Conservation (phyloP, 176 grass and related monocot species). For the Rhipidocladum racemiflorum region DNA sequence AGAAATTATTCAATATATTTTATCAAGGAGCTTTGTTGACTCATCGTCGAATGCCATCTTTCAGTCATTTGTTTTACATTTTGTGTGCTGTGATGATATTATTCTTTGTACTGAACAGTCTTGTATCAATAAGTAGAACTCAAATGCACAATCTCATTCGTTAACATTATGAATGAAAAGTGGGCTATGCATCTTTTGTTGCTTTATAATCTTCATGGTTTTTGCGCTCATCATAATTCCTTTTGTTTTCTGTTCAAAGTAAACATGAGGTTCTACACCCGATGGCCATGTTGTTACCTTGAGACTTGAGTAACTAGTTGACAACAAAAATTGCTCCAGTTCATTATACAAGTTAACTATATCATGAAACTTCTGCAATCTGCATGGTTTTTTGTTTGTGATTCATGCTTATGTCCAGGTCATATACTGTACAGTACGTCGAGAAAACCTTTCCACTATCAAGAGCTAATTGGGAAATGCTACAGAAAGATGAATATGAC, state of each 20-base stretch:
- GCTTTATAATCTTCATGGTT: conserved; percentile 1
- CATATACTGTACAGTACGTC: conserved; percentile 42
- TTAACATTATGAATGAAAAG: not conserved
- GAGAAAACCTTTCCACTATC: conserved; percentile 65
- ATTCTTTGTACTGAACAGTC: not conserved
- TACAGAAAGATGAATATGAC: conserved; percentile 54
- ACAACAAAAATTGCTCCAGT: not conserved
- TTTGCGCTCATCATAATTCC: not conserved
- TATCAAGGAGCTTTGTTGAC: not conserved
- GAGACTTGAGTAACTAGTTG: conserved; percentile 14
- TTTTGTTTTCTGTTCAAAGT: conserved; percentile 16
- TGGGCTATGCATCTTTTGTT: not conserved
- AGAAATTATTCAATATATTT: not conserved
- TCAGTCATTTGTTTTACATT: not conserved
- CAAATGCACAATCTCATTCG: not conserved
- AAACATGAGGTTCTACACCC: conserved; percentile 23
- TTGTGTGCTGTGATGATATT: not conserved
- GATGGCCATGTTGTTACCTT: not conserved
- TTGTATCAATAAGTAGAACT: not conserved
- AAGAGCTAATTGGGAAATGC: conserved; percentile 59
- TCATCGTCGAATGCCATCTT: not conserved
- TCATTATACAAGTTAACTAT: conserved; percentile 1
- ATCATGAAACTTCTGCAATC: conserved; percentile 35
- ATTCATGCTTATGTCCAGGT: conserved; percentile 54
- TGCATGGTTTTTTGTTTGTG: conserved; percentile 28